phyloP scores from a whole-genome alignment of 2,329 filamentous ascomycete species.

The Rhynchosporium secalis region DNA sequence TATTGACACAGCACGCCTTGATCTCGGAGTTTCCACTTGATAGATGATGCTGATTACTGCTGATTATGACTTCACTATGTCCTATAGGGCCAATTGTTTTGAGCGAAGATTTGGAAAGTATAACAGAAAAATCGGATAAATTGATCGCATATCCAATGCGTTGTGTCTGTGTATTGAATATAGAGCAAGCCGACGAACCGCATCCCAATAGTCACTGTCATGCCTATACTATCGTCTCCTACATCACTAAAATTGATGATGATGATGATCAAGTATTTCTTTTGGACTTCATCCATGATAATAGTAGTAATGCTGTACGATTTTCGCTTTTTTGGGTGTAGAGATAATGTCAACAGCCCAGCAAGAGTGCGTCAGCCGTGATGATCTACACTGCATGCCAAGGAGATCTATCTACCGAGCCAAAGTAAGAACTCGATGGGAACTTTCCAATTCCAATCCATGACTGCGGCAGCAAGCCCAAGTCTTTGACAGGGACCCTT shows the following conservation, averaged over 20 bases:
- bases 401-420: background rate
- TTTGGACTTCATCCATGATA: background rate
- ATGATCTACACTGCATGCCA: slow-evolving; percentile 3
- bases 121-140: background rate
- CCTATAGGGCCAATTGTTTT: too few species aligned
- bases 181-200: background rate
- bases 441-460: background rate
- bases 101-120: background rate
- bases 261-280: background rate
- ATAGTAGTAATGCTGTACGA: too few species aligned
- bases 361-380: background rate
- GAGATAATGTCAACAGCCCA: background rate
- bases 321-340: too few species aligned
- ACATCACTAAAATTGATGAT: background rate
- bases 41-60: background rate
- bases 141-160: too few species aligned
- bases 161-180: too few species aligned
- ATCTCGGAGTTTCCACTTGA: background rate
- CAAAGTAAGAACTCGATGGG: background rate
- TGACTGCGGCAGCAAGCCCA: background rate
- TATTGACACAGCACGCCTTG: background rate
- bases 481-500: background rate
- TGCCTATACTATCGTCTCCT: too few species aligned
- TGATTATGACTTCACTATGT: background rate
- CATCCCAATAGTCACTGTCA: background rate